phyloP scores from a whole-genome alignment of 805 yeast genomes.

The Debaryomyces tyrocola region DNA sequence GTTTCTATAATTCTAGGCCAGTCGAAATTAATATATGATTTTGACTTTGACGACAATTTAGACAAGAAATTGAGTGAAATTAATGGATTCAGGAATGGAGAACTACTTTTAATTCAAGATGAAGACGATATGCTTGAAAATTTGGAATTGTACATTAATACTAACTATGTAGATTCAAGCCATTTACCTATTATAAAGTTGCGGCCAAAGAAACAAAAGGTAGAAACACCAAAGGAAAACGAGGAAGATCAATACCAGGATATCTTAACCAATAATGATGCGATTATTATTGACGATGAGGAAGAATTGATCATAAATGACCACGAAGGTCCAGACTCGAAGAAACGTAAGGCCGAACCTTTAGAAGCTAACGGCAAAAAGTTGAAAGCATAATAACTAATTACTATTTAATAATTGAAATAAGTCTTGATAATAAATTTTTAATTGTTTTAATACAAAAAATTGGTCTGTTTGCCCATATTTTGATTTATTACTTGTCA shows the following conservation, averaged over 20 bases:
- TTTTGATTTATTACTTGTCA: too few relatives aligned
- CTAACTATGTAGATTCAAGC: constrained; percentile 5
- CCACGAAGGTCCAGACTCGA: background rate
- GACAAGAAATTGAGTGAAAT: constrained; percentile 44
- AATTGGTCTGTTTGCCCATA: too few relatives aligned
- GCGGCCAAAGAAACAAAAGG: constrained; percentile 11
- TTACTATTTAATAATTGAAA: too few relatives aligned
- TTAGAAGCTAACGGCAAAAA: background rate
- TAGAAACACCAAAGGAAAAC: background rate
- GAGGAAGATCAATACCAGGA: constrained; percentile 7
- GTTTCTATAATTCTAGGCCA: constrained; percentile 61
- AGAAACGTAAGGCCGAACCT: background rate
- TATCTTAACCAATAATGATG: constrained; percentile 6
- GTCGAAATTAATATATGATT: constrained; percentile 71
- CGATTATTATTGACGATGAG: background rate
- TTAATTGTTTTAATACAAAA: too few relatives aligned
- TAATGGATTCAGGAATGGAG: constrained; percentile 60
- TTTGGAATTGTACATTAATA: constrained; percentile 57
- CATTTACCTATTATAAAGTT: constrained; percentile 13
- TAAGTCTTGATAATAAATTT: too few relatives aligned
- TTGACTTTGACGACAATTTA: constrained; percentile 82
- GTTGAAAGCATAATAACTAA: background rate
- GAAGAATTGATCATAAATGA: background rate
- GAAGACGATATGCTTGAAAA: constrained; percentile 69
- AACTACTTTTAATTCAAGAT: constrained; percentile 70